Evolutionary conservation across 1,139 yeast species (phyloP).

Genomic region (Chernovozyma sophiae-reginae): DNA sequence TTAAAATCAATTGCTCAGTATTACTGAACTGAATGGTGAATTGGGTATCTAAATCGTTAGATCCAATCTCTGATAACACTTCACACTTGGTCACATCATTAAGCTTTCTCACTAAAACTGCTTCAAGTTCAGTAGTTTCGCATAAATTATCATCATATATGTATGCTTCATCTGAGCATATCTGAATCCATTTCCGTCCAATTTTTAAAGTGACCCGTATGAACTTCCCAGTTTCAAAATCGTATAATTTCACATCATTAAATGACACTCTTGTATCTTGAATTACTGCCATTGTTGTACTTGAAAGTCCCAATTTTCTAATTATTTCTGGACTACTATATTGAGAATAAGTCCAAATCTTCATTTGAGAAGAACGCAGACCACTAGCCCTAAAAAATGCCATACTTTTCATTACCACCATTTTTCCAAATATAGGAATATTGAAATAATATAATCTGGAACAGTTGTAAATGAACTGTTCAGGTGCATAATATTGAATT

Average conservation of each 20-base stretch:
- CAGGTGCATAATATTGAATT: conserved; percentile 42
- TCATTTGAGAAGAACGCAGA: conserved; percentile 14
- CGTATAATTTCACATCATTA: conserved; percentile 52
- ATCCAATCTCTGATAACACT: conserved; percentile 7
- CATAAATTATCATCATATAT: conserved; percentile 18
- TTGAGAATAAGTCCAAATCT: conserved; percentile 36
- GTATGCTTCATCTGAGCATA: conserved; percentile 35
- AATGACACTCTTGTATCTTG: conserved; percentile 62
- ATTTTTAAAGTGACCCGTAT: conserved; percentile 58
- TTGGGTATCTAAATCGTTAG: conserved; percentile 5
- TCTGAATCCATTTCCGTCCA: conserved; percentile 67
- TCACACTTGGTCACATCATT: conserved; percentile 51
- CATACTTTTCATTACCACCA: conserved; percentile 12
- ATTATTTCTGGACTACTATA: conserved; percentile 48
- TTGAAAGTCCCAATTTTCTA: conserved; percentile 47
- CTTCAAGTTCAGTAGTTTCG: conserved; percentile 33
- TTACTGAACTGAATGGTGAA: conserved; percentile 6
- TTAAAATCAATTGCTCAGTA: conserved; percentile 24
- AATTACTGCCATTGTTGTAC: conserved; percentile 31
- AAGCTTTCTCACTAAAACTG: conserved; percentile 52
- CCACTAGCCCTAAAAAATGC: conserved; percentile 11
- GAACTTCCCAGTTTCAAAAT: conserved; percentile 23
- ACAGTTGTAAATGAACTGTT: conserved; percentile 52
- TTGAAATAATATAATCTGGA: conserved; percentile 57
- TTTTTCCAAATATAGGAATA: conserved; percentile 42